A percentile compares a stretch with the other conserved stretches of the same genome.
Conservation (phyloP, 345 rosid genomes). For the Brassica napus region Da-Ae NC_063450.1:8774501-8775000, state of each 20-base stretch:
- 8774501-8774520: slow-evolving; percentile 13
- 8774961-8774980: background rate
- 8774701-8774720: slow-evolving; percentile 6
- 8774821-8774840: slow-evolving; percentile 62
- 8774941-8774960: slow-evolving; percentile 20
- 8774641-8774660: slow-evolving; percentile 3
- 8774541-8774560: slow-evolving; percentile 35
- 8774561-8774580: slow-evolving; percentile 8
- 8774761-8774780: slow-evolving; percentile 13
- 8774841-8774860: slow-evolving; percentile 55
- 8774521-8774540: slow-evolving; percentile 26
- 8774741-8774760: slow-evolving; percentile 30
- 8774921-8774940: slow-evolving; percentile 66
- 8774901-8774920: slow-evolving; percentile 73
- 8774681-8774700: slow-evolving; percentile 2
- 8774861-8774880: slow-evolving; percentile 64
- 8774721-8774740: slow-evolving; percentile 12
- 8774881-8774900: slow-evolving; percentile 68
- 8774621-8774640: slow-evolving; percentile 5
- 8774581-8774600: background rate
- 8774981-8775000: background rate
- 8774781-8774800: slow-evolving; percentile 37
- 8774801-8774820: slow-evolving; percentile 72
- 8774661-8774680: background rate
- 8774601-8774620: background rate